Evolutionary conservation across 805 yeast genomes (phyloP).

Genomic region (Nakazawaea holstii): DNA sequence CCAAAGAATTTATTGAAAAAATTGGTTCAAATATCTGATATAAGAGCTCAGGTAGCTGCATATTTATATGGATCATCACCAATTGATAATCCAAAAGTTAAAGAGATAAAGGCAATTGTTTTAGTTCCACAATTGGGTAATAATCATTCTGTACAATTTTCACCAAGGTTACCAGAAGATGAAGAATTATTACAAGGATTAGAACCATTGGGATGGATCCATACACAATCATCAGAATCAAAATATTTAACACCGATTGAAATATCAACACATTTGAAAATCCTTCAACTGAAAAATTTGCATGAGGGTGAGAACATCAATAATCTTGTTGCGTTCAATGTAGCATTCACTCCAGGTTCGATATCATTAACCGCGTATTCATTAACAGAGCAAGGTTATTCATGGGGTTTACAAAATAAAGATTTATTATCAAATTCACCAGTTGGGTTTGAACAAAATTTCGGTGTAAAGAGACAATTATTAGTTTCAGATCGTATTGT

Average conservation of each 20-base stretch:
- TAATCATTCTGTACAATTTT: conserved; percentile 57
- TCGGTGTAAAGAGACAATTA: conserved; percentile 60
- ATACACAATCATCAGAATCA: conserved; percentile 69
- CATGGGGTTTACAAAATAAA: conserved; percentile 70
- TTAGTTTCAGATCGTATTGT: conserved; percentile 66
- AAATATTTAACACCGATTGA: conserved; percentile 66
- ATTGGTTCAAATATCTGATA: conserved; percentile 76
- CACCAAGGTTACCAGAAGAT: conserved; percentile 36
- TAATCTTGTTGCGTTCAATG: conserved; percentile 43
- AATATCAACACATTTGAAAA: conserved; percentile 50
- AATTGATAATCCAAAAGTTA: conserved; percentile 60
- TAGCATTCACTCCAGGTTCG: conserved; percentile 79
- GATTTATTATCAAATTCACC: conserved; percentile 54
- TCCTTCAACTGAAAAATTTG: conserved; percentile 27
- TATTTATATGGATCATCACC: conserved; percentile 79
- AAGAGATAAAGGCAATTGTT: conserved; percentile 71
- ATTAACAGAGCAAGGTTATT: conserved; percentile 57
- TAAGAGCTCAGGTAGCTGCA: conserved; percentile 78
- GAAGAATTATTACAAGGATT: conserved; percentile 43
- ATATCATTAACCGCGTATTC: conserved; percentile 67
- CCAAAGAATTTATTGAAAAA: conserved; percentile 78
- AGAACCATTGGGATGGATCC: conserved; percentile 92
- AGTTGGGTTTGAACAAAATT: conserved; percentile 58
- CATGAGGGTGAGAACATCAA: too few species aligned
- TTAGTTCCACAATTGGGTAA: conserved; percentile 87